These are phyloP conservation scores for Didymella lethalis DNA, from an alignment of 2,329 filamentous ascomycete genomes.

Conservation along the genomic window DNA sequence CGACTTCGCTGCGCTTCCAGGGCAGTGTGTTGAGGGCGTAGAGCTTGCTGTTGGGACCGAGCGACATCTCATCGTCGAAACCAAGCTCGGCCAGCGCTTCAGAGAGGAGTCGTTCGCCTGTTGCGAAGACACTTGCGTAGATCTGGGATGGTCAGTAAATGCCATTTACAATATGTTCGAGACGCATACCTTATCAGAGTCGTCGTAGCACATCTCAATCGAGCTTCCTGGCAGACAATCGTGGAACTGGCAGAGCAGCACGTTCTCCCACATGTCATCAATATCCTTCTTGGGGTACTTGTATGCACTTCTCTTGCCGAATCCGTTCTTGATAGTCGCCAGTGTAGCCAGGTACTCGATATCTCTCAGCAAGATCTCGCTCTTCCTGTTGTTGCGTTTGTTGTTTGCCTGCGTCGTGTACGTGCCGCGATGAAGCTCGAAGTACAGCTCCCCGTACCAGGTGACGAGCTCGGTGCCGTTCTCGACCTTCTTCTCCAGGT, in stretches of 20 bases:
- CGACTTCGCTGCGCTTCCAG: slow-evolving; percentile 80
- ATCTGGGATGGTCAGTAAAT: slow-evolving; percentile 56
- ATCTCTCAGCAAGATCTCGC: slow-evolving; percentile 85
- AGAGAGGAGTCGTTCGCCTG: slow-evolving; percentile 74
- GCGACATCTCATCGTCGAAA: slow-evolving; percentile 58
- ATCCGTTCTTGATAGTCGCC: slow-evolving; percentile 74
- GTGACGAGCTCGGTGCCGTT: slow-evolving; percentile 78
- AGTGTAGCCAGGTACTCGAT: slow-evolving; percentile 88
- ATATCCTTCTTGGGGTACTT: slow-evolving; percentile 94
- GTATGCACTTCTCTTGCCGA: slow-evolving; percentile 62
- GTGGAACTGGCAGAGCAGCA: slow-evolving; percentile 94
- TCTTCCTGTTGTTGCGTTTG: slow-evolving; percentile 89
- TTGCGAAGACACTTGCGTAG: slow-evolving; percentile 83
- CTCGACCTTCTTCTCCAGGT: slow-evolving; percentile 77
- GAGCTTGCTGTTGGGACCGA: slow-evolving; percentile 56
- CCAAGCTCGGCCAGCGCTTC: slow-evolving; percentile 74
- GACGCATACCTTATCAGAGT: slow-evolving; percentile 74
- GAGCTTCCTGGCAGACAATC: slow-evolving; percentile 94
- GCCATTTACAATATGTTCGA: background rate
- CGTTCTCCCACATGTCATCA: slow-evolving; percentile 93
- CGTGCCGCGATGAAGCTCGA: slow-evolving; percentile 94
- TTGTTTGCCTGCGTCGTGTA: slow-evolving; percentile 98
- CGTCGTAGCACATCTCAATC: slow-evolving; percentile 98
- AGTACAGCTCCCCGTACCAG: slow-evolving; percentile 98
- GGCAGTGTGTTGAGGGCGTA: slow-evolving; percentile 84